Evolutionary conservation across 805 yeast genomes (phyloP).

Genomic region (Spencermartinsiella europaea): DNA sequence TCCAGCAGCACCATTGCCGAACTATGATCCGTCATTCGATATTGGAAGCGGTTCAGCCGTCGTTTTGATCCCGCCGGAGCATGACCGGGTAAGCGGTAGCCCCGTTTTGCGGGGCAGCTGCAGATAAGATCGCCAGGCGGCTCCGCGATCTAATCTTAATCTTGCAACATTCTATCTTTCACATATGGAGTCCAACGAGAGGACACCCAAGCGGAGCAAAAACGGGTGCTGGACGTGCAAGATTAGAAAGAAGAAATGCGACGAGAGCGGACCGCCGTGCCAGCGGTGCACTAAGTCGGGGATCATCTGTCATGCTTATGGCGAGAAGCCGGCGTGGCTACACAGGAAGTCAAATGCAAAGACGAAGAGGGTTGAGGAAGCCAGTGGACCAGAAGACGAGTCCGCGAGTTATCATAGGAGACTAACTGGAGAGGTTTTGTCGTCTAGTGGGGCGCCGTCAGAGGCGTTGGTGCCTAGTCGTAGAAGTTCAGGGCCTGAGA

Average conservation of each 20-base stretch:
- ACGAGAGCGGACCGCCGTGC: constrained; percentile 11
- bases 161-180: too few relatives aligned
- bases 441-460: neutral
- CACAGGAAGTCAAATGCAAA: constrained; percentile 10
- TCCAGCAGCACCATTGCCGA: too few relatives aligned
- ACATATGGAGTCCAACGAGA: too few relatives aligned
- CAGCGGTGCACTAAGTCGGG: constrained; percentile 4
- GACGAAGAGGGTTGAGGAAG: constrained; percentile 1
- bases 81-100: too few relatives aligned
- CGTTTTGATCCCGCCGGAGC: too few relatives aligned
- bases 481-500: neutral
- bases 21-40: too few relatives aligned
- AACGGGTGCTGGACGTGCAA: constrained; percentile 15
- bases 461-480: neutral
- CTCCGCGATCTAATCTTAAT: too few relatives aligned
- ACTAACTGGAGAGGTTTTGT: neutral
- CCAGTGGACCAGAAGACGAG: neutral
- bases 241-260: constrained; percentile 13
- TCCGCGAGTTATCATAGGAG: too few relatives aligned
- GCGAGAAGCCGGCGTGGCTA: constrained; percentile 12
- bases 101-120: too few relatives aligned
- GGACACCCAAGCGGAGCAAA: constrained; percentile 4
- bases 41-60: too few relatives aligned
- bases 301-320: constrained; percentile 10
- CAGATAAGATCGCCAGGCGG: too few relatives aligned